Base-by-base conservation (phyloP, 805 yeast species). In the Kodamaea lidongshanica region DNA sequence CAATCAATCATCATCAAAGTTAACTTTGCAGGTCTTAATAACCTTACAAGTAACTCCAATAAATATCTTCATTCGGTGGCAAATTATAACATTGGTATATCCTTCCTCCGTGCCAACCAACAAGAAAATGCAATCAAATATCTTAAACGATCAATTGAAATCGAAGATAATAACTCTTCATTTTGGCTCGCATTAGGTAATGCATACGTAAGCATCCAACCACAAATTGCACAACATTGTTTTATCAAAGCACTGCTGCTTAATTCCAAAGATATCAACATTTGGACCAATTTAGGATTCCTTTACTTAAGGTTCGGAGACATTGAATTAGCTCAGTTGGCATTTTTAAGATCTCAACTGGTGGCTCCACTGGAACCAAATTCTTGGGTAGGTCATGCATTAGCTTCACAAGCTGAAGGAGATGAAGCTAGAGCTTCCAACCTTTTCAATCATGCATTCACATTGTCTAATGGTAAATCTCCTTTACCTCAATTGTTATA, bases 301-400 rank as follows among this genome's bases (percentile, higher is more conserved):
- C 60, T 92, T 19, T 88, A 83, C 42, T 56, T 89, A 35, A 65
- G 72, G 17, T 65, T 70, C 33, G 77, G 77, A 3, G 97, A 89
- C 50, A 42, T 64, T 6, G 79, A 70, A 19, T 68, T 92, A 23
- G 92, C 97, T 0, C 66, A 68, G 25, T 78, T 79, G 37, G 77
- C 94, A 0, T 76, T 82, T 36, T 58, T 66, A 22, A 71, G 85
- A 39, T 80, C 92, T 0, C 89, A 83, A 43, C 76, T 95, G 12
- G 61, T 85, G 8, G 79, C 88, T 3, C 96, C 98, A 3, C 81
- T 77, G 31, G 70, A 67, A 30, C 65, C 83, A 0, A 64, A 63
- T 5, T 73, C 96, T 0, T 92, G 97, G 97, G 51, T 83, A 18
- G 96, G 95, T 1, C 77, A 79, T 45, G 96, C 96, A 0, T 48